Base-by-base conservation (phyloP, 2,329 filamentous ascomycete genomes). In the Rhynchosporium secalis region DNA sequence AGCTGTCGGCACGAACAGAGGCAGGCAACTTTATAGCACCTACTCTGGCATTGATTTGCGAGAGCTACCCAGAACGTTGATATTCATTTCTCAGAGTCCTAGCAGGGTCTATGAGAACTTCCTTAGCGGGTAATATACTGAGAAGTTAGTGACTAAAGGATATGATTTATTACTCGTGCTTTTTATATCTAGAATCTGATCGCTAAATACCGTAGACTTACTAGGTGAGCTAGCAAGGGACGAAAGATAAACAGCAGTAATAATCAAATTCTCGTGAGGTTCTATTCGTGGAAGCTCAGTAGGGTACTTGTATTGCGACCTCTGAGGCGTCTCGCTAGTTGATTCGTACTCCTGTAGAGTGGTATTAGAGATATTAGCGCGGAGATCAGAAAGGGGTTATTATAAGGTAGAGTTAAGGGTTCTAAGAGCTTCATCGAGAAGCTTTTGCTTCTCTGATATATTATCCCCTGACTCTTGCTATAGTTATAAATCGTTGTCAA, bases 271-370 rank as follows among this genome's bases (percentile, higher is more conserved):
- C 9, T 87, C 82, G 70, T 87, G 85, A 1, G 77, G 70, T 70
- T 86, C 83, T 0, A 95, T 98, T 31, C 87, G 86, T 3, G 95
- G 94, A 1, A 99, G 81, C 1, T 82, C 79, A 1, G 84, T 89
- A 0, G 92, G 90, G 72, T 91, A 96, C 20, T 85, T 81, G 76
- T 98, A 98, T 58, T 86, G 81, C 40, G 81, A 79, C 77, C 93
- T 95, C 72, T 89, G 86, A 0, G 95, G 95, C 1, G 94, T 97
- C 51, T 89, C 82, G 58, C 95, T 94, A 0, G 95, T 98, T 0
- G 90, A 85, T 43, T 85, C 80, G 75, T 98, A 98, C 73, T 97
- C 92, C 58, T 86, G 82, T 57, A 98, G 80, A 4, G 80, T 76
- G 1, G 87, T 86, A 52, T 76, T 78, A 12, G 82, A 78, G 51